Percentiles rank a stretch among this genome's conserved stretches.
Conservation (phyloP, 177 flowering plant genomes). For the Vitis hybrid region DNA sequence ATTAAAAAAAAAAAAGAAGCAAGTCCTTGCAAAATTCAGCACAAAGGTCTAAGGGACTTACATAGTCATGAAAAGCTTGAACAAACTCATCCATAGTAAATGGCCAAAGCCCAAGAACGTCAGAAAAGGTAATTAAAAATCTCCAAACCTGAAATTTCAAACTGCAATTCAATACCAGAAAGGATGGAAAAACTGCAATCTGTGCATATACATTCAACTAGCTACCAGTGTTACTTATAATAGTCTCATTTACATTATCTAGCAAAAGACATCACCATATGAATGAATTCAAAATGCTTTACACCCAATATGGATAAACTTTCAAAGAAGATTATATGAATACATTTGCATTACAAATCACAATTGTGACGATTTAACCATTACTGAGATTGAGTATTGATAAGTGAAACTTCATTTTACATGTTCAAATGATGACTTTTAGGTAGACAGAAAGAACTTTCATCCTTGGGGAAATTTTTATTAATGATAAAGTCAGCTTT, state of each 20-base stretch:
- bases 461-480: too few species aligned
- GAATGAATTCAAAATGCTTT: background rate
- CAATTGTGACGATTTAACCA: background rate
- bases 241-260: background rate
- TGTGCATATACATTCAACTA: background rate
- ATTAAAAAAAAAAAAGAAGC: background rate
- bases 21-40: background rate
- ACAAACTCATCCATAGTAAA: conserved; percentile 92
- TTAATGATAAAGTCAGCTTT: too few species aligned
- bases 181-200: background rate
- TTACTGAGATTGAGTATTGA: too few species aligned
- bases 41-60: conserved; percentile 33
- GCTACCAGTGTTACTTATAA: background rate
- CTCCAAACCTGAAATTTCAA: conserved; percentile 71
- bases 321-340: background rate
- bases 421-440: too few species aligned
- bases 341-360: background rate
- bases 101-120: conserved; percentile 94
- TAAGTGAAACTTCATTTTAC: too few species aligned
- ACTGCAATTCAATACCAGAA: background rate
- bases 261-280: background rate
- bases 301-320: background rate
- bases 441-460: too few species aligned
- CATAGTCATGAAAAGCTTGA: conserved; percentile 92
- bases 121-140: conserved; percentile 83